A percentile compares a stretch with the other conserved stretches of the same genome.
These are phyloP conservation scores for Gloeophyllum trabeum DNA, from an alignment of 768 basidiomycete species.

Conservation along the genomic window DNA sequence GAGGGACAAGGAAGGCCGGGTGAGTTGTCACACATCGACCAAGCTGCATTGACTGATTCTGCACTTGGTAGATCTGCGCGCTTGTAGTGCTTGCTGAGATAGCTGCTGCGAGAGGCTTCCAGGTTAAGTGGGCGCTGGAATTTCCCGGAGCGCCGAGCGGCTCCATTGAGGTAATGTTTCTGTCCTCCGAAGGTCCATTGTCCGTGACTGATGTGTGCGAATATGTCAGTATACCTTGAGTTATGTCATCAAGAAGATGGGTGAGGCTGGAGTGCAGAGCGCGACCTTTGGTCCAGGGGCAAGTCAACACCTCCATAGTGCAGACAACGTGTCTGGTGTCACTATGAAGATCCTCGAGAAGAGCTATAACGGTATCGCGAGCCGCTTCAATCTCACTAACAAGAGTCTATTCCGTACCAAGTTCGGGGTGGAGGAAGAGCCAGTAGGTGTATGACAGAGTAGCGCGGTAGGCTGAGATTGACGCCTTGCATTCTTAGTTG, in stretches of 20 bases:
- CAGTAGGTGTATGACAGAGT: constrained; percentile 11
- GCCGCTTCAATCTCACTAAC: constrained; percentile 19
- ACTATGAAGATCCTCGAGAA: constrained; percentile 23
- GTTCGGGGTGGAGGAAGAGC: constrained; percentile 20
- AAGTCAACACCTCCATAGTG: no score
- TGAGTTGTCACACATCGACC: constrained; percentile 7
- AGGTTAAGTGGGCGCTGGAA: constrained; percentile 34
- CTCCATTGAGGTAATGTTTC: constrained; percentile 16
- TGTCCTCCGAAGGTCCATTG: neutral
- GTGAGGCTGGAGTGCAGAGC: constrained; percentile 22
- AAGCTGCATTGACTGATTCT: no score
- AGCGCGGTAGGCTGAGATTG: neutral
- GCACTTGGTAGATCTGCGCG: constrained; percentile 23
- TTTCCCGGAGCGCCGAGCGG: constrained; percentile 30
- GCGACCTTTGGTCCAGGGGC: constrained; percentile 29
- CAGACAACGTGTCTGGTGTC: constrained; percentile 20
- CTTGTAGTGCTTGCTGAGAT: constrained; percentile 30
- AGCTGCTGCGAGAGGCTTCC: constrained; percentile 25
- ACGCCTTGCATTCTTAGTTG: constrained; percentile 8
- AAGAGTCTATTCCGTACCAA: constrained; percentile 29
- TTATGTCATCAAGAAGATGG: constrained; percentile 24
- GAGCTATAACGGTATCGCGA: constrained; percentile 24
- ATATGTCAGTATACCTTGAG: constrained; percentile 19
- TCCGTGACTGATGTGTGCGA: neutral
- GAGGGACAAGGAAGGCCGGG: constrained; percentile 22